phyloP scores from a whole-genome alignment of 352 stramenopile genomes.

The Globisporangium paddicum region DNA sequence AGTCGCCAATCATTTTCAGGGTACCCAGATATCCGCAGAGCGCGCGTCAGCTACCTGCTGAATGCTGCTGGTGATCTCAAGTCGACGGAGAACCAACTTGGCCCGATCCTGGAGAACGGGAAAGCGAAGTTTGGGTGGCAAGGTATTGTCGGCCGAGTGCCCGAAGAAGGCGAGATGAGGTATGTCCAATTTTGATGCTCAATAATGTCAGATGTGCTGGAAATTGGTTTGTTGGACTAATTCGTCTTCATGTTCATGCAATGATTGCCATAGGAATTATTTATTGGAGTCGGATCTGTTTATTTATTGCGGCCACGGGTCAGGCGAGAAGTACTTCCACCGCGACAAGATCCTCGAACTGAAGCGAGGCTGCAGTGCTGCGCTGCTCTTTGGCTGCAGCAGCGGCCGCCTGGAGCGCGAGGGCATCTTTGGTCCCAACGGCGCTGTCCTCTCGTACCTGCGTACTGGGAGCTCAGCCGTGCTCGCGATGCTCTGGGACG shows the following conservation, averaged over 20 bases:
- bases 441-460: conserved; percentile 94
- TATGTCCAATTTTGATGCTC: no score
- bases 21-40: conserved; percentile 16
- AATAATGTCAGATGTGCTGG: neutral
- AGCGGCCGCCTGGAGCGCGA: conserved; percentile 87
- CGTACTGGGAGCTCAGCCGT: conserved; percentile 89
- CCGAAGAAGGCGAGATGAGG: conserved; percentile 48
- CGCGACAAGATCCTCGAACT: conserved; percentile 67
- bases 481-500: conserved; percentile 99
- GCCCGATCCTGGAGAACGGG: conserved; percentile 41
- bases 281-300: conserved; percentile 83
- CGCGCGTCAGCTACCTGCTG: conserved; percentile 52
- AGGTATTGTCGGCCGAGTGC: conserved; percentile 40
- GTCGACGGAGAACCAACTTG: conserved; percentile 52
- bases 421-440: conserved; percentile 92
- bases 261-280: conserved; percentile 23
- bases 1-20: neutral
- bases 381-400: conserved; percentile 97
- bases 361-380: conserved; percentile 50
- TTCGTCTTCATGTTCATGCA: neutral
- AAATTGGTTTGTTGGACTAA: neutral
- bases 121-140: conserved; percentile 36
- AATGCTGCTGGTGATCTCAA: conserved; percentile 76
- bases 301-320: conserved; percentile 97
- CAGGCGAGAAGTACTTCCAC: conserved; percentile 91